Conservation (phyloP, 306 rosid genomes). For the Purshia tridentata region DNA sequence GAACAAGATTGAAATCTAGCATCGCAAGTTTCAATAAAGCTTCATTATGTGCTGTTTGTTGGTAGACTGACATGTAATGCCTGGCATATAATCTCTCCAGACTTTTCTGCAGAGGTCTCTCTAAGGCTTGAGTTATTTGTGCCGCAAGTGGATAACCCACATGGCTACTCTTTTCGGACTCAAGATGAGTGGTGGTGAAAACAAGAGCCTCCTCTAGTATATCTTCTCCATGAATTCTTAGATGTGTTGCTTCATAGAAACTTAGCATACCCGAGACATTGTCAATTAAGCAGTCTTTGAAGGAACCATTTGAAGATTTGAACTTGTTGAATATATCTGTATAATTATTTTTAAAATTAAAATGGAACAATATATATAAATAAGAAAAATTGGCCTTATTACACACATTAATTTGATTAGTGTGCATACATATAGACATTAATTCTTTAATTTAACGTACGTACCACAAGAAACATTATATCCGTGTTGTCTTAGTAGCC, state of each 20-base stretch:
- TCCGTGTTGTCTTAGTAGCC: slow-evolving; percentile 48
- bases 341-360: too few relatives aligned
- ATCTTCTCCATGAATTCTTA: slow-evolving; percentile 1
- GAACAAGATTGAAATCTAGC: slow-evolving; percentile 40
- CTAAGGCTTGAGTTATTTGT: slow-evolving; percentile 8
- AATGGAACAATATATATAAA: too few relatives aligned
- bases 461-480: slow-evolving; percentile 28
- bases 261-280: slow-evolving; percentile 9
- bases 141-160: slow-evolving; percentile 1
- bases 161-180: neutral
- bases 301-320: slow-evolving; percentile 9
- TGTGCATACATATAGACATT: too few relatives aligned
- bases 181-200: slow-evolving; percentile 30
- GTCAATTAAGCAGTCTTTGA: neutral
- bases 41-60: neutral
- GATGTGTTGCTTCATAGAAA: slow-evolving; percentile 17
- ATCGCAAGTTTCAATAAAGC: slow-evolving; percentile 24
- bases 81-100: slow-evolving; percentile 21
- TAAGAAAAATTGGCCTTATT: neutral
- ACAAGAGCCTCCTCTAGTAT: slow-evolving; percentile 24
- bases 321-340: slow-evolving; percentile 19
- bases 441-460: neutral
- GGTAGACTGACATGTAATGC: slow-evolving; percentile 18
- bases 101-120: slow-evolving; percentile 8
- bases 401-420: neutral